Base-by-base conservation (phyloP, 495 filamentous ascomycete genomes). In the Podospora fimiseda region DNA sequence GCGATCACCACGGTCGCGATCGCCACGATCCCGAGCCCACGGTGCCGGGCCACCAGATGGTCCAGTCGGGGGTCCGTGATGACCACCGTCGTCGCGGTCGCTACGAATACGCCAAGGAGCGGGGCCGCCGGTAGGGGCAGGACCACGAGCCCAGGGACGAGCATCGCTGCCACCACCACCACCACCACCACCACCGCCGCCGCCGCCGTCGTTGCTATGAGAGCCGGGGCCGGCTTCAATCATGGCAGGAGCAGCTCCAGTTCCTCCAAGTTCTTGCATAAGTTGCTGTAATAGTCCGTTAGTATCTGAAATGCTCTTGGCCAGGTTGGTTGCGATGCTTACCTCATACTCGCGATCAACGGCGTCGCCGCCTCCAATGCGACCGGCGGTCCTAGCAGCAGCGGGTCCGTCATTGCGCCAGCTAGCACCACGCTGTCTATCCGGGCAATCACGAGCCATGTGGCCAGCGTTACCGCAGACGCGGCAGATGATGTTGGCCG, bases 401-500 rank as follows among this genome's bases (percentile, higher is more conserved):
- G 64, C 66, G 50, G 79, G 73, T 39, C 76, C 79, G 53, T 83
- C 81, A 60, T 95, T 95, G 53, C 92, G 90, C 89, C 89, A 96
- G 66, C 88, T 89, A 22, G 82, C 81, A 64, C 93, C 93, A 62
- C 88, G 81, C 70, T 91, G 88, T 64, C 89, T 82, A 63, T 97
- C 90, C 19, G 90, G 88, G 75, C 93, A 99, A 74, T 72, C 70
- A 23, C 70, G 60, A 21, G 70, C 68, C 65, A 72, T 71, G 38
- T 72, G 70, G 16, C 70, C 70, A 16, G 67, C 66, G 43, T 71
- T 70, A 41, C 94, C 94, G 72, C 94, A 99, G 62, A 96, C 88
- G 58, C 93, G 92, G 76, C 94, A 99, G 69, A 99, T 99, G 71
- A 97, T 96, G 67, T 90, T 96, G 60, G 94, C 90, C 20, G 94